Percentiles rank a stretch among this genome's conserved stretches.
Evolutionary conservation across 1,284 basidiomycete genomes (phyloP).

Genomic region (Vanrija sp.): DNA sequence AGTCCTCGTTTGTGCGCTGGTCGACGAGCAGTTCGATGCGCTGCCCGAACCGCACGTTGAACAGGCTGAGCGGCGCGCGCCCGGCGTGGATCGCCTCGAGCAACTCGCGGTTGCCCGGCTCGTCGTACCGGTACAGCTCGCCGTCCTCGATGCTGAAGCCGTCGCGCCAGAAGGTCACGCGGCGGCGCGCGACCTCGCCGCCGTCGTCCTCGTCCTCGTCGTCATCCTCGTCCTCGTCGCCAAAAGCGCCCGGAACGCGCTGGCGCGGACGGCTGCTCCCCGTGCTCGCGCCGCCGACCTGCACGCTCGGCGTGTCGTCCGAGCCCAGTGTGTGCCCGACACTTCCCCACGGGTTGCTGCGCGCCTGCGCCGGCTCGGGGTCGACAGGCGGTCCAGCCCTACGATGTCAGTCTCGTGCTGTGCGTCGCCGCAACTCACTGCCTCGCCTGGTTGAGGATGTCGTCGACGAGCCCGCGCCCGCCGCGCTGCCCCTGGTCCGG

Average conservation of each 20-base stretch:
- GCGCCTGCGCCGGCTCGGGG: slow-evolving; percentile 16
- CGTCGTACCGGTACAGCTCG: slow-evolving; percentile 76
- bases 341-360: slow-evolving; percentile 4
- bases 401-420: slow-evolving; percentile 5
- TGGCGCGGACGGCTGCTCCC: background rate
- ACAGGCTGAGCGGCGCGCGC: slow-evolving; percentile 70
- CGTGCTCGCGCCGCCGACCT: slow-evolving; percentile 47
- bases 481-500: slow-evolving; percentile 59
- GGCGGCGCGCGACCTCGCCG: slow-evolving; percentile 63
- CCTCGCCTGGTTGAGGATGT: slow-evolving; percentile 76
- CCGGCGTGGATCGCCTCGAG: slow-evolving; percentile 77
- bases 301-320: slow-evolving; percentile 63
- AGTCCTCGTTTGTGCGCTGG: slow-evolving; percentile 71
- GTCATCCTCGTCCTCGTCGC: slow-evolving; percentile 1
- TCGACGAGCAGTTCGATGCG: slow-evolving; percentile 80
- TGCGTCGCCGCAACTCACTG: slow-evolving; percentile 57
- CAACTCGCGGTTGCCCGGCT: slow-evolving; percentile 71
- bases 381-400: slow-evolving; percentile 17
- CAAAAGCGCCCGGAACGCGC: slow-evolving; percentile 12
- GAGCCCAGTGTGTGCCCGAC: slow-evolving; percentile 76
- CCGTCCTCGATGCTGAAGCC: slow-evolving; percentile 94
- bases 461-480: slow-evolving; percentile 60
- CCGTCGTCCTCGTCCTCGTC: slow-evolving; percentile 49
- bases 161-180: slow-evolving; percentile 88
- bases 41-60: slow-evolving; percentile 76